phyloP scores from a whole-genome alignment of 805 yeast genomes.

The Priceomyces haplophilus region DNA sequence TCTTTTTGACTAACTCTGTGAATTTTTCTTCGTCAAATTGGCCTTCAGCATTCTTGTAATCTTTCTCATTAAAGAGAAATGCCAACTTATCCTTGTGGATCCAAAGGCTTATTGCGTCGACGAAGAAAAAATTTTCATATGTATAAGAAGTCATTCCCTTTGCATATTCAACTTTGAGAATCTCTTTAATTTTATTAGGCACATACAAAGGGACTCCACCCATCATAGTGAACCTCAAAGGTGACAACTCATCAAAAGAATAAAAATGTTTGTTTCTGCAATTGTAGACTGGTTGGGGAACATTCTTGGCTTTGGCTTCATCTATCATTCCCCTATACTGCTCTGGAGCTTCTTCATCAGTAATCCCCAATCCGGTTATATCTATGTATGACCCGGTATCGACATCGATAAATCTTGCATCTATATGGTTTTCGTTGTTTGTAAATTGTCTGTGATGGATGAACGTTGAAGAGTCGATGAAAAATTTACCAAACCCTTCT shows the following conservation, averaged over 20 bases:
- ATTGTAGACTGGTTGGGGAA: constrained; percentile 28
- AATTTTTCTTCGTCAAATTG: constrained; percentile 15
- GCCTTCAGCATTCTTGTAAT: constrained; percentile 13
- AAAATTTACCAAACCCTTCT: constrained; percentile 28
- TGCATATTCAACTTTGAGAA: constrained; percentile 20
- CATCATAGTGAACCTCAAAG: constrained; percentile 49
- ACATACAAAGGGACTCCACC: constrained; percentile 47
- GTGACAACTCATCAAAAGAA: constrained; percentile 48
- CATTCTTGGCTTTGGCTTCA: constrained; percentile 2
- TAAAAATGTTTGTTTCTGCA: constrained; percentile 65
- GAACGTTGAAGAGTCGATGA: constrained; percentile 31
- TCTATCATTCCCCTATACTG: constrained; percentile 12
- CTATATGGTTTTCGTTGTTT: constrained; percentile 26
- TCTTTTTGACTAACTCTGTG: constrained; percentile 13
- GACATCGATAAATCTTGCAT: constrained; percentile 56
- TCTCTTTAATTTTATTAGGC: constrained; percentile 23
- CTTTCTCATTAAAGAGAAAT: constrained; percentile 13
- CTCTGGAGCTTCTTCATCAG: constrained; percentile 20
- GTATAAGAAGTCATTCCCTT: constrained; percentile 20
- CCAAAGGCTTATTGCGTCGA: constrained; percentile 19
- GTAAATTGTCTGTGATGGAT: constrained; percentile 30
- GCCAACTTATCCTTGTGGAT: constrained; percentile 13
- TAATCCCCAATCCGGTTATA: constrained; percentile 44
- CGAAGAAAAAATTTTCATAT: constrained; percentile 19
- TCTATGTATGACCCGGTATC: constrained; percentile 60